Evolutionary conservation across 345 rosid species (phyloP).

Genomic region (Durio zibethinus): DNA sequence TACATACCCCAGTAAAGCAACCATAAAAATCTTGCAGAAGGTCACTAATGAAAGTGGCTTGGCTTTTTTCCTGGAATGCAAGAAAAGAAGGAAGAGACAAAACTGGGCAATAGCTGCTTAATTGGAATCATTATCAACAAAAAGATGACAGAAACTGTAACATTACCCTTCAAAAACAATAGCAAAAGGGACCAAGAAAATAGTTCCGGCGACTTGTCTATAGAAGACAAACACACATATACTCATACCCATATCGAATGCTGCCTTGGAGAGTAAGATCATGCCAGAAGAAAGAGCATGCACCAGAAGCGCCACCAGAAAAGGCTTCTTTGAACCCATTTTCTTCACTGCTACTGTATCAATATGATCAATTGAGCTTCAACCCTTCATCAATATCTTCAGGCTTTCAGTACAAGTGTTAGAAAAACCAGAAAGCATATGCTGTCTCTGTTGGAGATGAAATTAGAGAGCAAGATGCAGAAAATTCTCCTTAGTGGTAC

Average conservation of each 20-base stretch:
- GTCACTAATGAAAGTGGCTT: constrained; percentile 11
- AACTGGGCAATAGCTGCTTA: not conserved
- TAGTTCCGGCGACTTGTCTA: constrained; percentile 20
- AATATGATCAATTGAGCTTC: not conserved
- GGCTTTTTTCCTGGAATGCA: constrained; percentile 13
- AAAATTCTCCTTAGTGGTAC: not conserved
- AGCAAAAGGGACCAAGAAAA: constrained; percentile 20
- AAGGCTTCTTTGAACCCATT: constrained; percentile 24
- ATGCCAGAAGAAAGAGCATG: constrained; percentile 18
- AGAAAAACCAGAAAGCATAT: not conserved
- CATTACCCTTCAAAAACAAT: constrained; percentile 21
- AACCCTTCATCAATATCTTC: not conserved
- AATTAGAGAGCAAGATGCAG: not conserved
- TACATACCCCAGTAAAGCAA: constrained; percentile 20
- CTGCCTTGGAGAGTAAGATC: constrained; percentile 28
- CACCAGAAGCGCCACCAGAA: not conserved
- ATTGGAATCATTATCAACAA: not conserved
- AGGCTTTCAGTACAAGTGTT: not conserved
- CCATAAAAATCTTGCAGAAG: constrained; percentile 25
- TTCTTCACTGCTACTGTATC: not conserved
- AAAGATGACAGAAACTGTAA: not conserved
- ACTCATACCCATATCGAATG: constrained; percentile 23
- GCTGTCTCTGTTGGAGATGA: not conserved
- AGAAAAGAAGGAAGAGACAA: not conserved
- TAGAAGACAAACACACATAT: constrained; percentile 29